Evolutionary conservation across 1,139 yeast species (phyloP).

Genomic region (Saccharomycopsis crataegensis): DNA sequence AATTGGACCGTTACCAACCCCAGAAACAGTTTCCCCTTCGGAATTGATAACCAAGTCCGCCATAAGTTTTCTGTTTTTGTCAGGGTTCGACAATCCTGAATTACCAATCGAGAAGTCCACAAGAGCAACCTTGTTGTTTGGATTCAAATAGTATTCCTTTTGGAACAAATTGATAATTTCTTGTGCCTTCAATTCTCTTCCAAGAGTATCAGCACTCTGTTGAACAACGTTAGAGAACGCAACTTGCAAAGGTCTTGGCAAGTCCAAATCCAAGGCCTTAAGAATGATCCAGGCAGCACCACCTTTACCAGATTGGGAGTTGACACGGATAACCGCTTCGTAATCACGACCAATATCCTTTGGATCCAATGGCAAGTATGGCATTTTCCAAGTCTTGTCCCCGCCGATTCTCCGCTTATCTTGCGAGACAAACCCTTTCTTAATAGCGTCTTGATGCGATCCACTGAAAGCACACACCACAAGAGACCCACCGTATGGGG

Average conservation of each 20-base stretch:
- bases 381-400: conserved; percentile 63
- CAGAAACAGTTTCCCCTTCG: conserved; percentile 41
- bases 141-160: conserved; percentile 57
- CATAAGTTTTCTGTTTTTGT: conserved; percentile 38
- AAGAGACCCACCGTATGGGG: conserved; percentile 94
- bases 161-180: conserved; percentile 78
- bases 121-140: conserved; percentile 40
- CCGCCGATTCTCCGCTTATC: conserved; percentile 41
- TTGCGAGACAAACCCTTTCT: conserved; percentile 78
- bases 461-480: conserved; percentile 97
- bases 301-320: conserved; percentile 97
- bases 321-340: conserved; percentile 96
- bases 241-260: conserved; percentile 88
- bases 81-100: conserved; percentile 30
- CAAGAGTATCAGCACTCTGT: conserved; percentile 67
- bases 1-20: conserved; percentile 92
- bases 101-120: conserved; percentile 37
- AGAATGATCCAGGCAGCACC: conserved; percentile 98
- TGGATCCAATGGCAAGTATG: conserved; percentile 95
- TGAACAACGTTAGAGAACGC: conserved; percentile 85
- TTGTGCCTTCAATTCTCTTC: conserved; percentile 72
- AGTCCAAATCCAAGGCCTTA: conserved; percentile 79
- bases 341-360: conserved; percentile 93
- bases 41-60: conserved; percentile 46
- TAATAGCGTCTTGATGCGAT: conserved; percentile 96